Percentiles rank a stretch among this genome's conserved stretches.
Evolutionary conservation across 345 rosid species (phyloP).

Genomic region (rapeseed (Brassica napus)): DNA sequence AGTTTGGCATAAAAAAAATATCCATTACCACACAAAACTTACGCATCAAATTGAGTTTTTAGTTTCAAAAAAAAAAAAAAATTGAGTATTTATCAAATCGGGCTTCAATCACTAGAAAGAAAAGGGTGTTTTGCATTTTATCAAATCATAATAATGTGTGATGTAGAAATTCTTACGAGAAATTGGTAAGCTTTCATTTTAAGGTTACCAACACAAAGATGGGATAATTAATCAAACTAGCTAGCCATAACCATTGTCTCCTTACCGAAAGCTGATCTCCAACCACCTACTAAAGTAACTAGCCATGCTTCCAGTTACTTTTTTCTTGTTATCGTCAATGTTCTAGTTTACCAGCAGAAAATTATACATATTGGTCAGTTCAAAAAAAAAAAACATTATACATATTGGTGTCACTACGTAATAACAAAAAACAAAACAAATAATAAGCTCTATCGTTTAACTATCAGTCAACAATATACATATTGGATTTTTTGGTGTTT

Average conservation of each 20-base stretch:
- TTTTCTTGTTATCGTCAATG: not conserved
- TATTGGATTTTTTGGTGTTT: not conserved
- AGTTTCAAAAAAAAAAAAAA: too few species aligned
- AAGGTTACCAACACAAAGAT: constrained; percentile 12
- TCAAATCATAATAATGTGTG: not conserved
- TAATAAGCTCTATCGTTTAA: not conserved
- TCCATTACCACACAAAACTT: not conserved
- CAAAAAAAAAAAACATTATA: not conserved
- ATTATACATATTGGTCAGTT: too few species aligned
- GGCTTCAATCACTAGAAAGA: constrained; percentile 6
- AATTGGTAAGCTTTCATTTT: constrained; percentile 20
- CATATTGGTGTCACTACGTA: not conserved
- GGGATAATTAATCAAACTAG: constrained; percentile 17
- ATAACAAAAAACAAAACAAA: not conserved
- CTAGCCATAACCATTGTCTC: not conserved
- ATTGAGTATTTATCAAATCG: not conserved
- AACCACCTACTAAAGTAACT: constrained; percentile 29
- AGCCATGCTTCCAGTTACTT: constrained; percentile 19
- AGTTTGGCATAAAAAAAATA: not conserved
- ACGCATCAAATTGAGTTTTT: not conserved
- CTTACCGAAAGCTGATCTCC: constrained; percentile 15
- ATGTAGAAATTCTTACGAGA: constrained; percentile 25
- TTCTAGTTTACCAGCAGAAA: constrained; percentile 2
- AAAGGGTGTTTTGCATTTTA: not conserved
- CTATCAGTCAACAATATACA: not conserved